Evolutionary conservation across 371 early-diverging fungal species (phyloP).

Genomic region (Mucor racemosus): DNA sequence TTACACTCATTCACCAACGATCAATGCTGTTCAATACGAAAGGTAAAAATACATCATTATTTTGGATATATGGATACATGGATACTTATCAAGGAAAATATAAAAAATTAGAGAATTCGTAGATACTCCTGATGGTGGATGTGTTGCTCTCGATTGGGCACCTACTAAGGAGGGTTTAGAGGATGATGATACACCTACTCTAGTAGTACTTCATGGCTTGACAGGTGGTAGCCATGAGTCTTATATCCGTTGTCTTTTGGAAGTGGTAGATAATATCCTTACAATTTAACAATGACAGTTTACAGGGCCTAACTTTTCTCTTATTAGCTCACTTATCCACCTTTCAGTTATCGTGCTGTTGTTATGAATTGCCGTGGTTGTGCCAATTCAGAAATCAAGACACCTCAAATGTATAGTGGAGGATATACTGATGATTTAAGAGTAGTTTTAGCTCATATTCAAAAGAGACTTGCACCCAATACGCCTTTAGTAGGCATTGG

Average conservation of each 20-base stretch:
- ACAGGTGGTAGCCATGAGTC: constrained; percentile 90
- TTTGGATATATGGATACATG: too few relatives aligned
- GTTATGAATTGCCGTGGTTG: constrained; percentile 93
- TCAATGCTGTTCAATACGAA: constrained; percentile 54
- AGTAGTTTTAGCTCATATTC: constrained; percentile 62
- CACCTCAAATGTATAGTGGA: constrained; percentile 84
- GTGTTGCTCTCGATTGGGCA: constrained; percentile 88
- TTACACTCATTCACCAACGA: constrained; percentile 40
- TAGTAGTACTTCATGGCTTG: constrained; percentile 87
- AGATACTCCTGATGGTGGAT: constrained; percentile 81
- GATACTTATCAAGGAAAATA: too few relatives aligned
- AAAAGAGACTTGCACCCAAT: constrained; percentile 53
- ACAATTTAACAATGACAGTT: too few relatives aligned
- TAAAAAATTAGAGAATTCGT: constrained; percentile 60
- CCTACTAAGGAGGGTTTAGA: constrained; percentile 51
- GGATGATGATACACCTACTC: constrained; percentile 65
- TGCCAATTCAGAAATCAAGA: constrained; percentile 72
- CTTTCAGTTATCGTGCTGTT: constrained; percentile 72
- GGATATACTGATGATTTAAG: constrained; percentile 85
- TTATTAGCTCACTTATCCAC: constrained; percentile 46
- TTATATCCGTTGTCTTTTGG: constrained; percentile 79
- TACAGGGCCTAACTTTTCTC: too few relatives aligned
- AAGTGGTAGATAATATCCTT: constrained; percentile 47
- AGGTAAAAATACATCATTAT: constrained; percentile 35
- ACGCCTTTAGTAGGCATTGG: constrained; percentile 82